Conservation (phyloP, 2,329 filamentous ascomycete genomes). For the Fusarium nanum region DNA sequence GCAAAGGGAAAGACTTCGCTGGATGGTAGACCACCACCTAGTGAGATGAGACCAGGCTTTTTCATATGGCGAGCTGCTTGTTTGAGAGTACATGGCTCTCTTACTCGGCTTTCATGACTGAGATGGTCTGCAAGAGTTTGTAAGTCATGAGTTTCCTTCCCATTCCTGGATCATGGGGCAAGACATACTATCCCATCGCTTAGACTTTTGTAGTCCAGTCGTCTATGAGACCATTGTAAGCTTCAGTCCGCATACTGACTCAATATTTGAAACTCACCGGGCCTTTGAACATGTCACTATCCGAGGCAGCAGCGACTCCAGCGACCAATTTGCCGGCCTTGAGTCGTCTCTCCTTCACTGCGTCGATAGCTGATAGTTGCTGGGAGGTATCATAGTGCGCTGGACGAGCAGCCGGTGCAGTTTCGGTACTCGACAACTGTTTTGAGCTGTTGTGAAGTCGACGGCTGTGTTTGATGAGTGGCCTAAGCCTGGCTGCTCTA, state of each 20-base stretch:
- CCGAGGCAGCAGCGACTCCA: conserved; percentile 79
- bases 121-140: conserved; percentile 61
- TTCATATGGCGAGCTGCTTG: conserved; percentile 82
- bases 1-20: conserved; percentile 94
- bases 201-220: conserved; percentile 77
- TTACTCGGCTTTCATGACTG: conserved; percentile 69
- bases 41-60: conserved; percentile 86
- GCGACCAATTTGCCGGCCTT: conserved; percentile 79
- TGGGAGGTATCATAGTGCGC: conserved; percentile 43
- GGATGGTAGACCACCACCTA: conserved; percentile 90
- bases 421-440: conserved; percentile 41
- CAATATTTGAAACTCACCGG: conserved; percentile 60
- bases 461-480: conserved; percentile 18
- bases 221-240: conserved; percentile 43
- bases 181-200: conserved; percentile 85
- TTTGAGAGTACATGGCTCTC: conserved; percentile 80
- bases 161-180: background rate
- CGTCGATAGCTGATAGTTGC: conserved; percentile 46
- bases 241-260: background rate
- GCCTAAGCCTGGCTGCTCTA: conserved; percentile 38
- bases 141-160: conserved; percentile 18
- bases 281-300: conserved; percentile 86
- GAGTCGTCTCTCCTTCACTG: conserved; percentile 60
- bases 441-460: conserved; percentile 36
- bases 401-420: conserved; percentile 40